Evolutionary conservation across 1,284 basidiomycete species (phyloP).

Genomic region (Trichosporon sp.): DNA sequence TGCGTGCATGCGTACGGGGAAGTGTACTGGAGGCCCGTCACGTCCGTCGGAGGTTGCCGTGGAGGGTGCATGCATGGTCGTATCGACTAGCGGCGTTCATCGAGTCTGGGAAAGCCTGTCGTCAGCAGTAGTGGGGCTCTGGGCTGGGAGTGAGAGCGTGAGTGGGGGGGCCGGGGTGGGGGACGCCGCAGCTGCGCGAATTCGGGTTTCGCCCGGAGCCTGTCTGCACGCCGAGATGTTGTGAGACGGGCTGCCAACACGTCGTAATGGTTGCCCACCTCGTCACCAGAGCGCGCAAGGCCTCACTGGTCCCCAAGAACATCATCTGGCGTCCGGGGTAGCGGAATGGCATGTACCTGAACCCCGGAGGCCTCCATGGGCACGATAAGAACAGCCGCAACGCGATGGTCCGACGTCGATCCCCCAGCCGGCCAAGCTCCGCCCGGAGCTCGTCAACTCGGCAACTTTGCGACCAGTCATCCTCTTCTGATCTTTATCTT

Average conservation of each 20-base stretch:
- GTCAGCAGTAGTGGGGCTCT: background rate
- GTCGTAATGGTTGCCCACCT: background rate
- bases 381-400: background rate
- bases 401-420: conserved; percentile 3
- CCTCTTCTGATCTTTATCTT: background rate
- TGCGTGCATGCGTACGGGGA: background rate
- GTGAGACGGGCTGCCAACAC: background rate
- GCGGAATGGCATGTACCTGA: background rate
- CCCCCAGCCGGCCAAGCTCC: conserved; percentile 3
- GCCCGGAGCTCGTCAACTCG: background rate
- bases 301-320: background rate
- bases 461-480: conserved; percentile 1
- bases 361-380: conserved; percentile 4
- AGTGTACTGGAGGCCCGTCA: background rate
- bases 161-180: background rate
- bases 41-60: background rate
- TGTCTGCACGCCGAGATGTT: background rate
- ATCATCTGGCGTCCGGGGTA: conserved; percentile 2
- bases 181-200: background rate
- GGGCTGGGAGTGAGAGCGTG: background rate
- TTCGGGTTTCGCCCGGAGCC: background rate
- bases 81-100: background rate
- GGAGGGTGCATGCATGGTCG: background rate
- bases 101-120: background rate
- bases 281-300: background rate